Evolutionary conservation across 148 eudicot genomes (phyloP).

Genomic region (Pouteria glomerata): DNA sequence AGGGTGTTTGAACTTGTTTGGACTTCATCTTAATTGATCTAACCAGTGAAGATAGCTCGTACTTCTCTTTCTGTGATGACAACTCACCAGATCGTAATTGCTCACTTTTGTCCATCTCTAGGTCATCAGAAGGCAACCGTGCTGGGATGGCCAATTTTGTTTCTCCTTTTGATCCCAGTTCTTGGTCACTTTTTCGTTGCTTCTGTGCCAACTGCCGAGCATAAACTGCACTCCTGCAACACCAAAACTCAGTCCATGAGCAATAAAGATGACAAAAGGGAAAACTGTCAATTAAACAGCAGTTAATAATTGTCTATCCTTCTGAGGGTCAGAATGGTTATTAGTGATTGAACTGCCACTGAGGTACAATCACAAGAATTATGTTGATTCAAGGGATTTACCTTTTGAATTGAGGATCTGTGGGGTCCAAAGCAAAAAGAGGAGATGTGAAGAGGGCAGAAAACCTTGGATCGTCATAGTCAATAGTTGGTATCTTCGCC

Average conservation of each 20-base stretch:
- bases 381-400: constrained; percentile 13
- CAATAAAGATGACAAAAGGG: background rate
- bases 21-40: constrained; percentile 82
- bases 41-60: constrained; percentile 58
- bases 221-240: constrained; percentile 78
- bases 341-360: background rate
- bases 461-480: constrained; percentile 79
- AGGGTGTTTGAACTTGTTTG: constrained; percentile 37
- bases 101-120: constrained; percentile 13
- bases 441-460: constrained; percentile 57
- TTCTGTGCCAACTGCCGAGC: constrained; percentile 60
- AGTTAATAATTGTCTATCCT: background rate
- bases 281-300: background rate
- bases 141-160: constrained; percentile 1
- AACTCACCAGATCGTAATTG: constrained; percentile 5
- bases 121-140: constrained; percentile 15
- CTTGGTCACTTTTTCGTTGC: constrained; percentile 30
- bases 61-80: constrained; percentile 43
- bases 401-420: constrained; percentile 96
- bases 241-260: constrained; percentile 14
- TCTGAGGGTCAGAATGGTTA: background rate
- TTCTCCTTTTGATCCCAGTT: constrained; percentile 14
- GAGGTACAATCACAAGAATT: too few species aligned
- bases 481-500: constrained; percentile 59
- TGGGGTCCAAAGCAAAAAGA: constrained; percentile 77